Conservation (phyloP, 441 rosid species). For the Croton setiger region DNA sequence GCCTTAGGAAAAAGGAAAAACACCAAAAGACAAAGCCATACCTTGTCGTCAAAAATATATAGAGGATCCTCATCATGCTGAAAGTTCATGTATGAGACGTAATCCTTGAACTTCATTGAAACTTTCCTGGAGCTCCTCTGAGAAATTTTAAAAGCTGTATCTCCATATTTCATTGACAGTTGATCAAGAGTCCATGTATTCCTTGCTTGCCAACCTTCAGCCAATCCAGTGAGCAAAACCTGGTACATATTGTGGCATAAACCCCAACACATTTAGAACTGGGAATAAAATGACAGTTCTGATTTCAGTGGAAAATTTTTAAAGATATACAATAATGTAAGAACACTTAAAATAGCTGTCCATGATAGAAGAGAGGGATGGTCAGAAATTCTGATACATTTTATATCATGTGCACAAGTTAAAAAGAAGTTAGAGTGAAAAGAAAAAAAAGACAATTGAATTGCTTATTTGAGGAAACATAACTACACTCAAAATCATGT, state of each 20-base stretch:
- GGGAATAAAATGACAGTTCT: neutral
- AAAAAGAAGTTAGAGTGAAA: neutral
- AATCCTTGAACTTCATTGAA: constrained; percentile 79
- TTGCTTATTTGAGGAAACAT: neutral
- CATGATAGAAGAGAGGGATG: neutral
- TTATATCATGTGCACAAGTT: neutral
- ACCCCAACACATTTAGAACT: constrained; percentile 8
- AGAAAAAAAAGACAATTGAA: neutral
- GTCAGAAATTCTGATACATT: neutral
- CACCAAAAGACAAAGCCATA: constrained; percentile 14
- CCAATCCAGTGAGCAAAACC: constrained; percentile 80
- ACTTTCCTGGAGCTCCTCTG: constrained; percentile 67
- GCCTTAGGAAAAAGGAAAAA: neutral
- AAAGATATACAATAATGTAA: neutral
- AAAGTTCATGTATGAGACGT: constrained; percentile 61
- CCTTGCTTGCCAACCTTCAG: constrained; percentile 91
- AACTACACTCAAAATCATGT: neutral
- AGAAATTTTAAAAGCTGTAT: constrained; percentile 72
- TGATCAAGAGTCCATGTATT: constrained; percentile 75
- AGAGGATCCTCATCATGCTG: constrained; percentile 98
- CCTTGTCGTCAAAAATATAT: constrained; percentile 92
- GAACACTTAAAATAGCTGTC: neutral
- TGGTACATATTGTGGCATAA: constrained; percentile 28
- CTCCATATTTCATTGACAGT: constrained; percentile 57
- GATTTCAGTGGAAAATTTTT: neutral